A percentile compares a stretch with the other conserved stretches of the same genome.
Conservation (phyloP, 2,329 filamentous ascomycete species). For the Alternaria longipes region DNA sequence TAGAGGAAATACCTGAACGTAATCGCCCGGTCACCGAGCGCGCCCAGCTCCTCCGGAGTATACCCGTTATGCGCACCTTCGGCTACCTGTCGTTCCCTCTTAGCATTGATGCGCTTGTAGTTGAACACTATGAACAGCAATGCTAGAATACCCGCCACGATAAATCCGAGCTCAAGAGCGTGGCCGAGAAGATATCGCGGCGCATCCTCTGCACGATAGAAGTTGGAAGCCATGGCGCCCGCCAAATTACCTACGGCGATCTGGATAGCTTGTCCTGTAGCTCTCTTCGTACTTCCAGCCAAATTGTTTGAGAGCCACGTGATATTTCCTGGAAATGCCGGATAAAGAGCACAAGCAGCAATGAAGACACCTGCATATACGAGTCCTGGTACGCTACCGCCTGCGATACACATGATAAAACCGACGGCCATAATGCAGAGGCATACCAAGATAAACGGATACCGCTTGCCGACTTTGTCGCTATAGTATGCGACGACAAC, state of each 20-base stretch:
- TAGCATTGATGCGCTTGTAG: constrained; percentile 68
- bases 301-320: constrained; percentile 66
- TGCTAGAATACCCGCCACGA: constrained; percentile 57
- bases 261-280: constrained; percentile 60
- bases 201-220: constrained; percentile 66
- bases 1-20: constrained; percentile 70
- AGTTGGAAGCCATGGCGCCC: constrained; percentile 72
- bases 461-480: constrained; percentile 45
- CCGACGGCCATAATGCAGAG: constrained; percentile 47
- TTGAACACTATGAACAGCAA: constrained; percentile 56
- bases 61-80: constrained; percentile 52
- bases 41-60: constrained; percentile 64
- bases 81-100: constrained; percentile 54
- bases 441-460: constrained; percentile 47
- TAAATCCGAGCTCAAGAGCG: constrained; percentile 61
- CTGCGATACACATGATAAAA: constrained; percentile 51
- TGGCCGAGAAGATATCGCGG: constrained; percentile 63
- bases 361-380: constrained; percentile 52
- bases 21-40: constrained; percentile 68
- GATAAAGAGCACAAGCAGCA: constrained; percentile 49
- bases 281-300: constrained; percentile 62
- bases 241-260: constrained; percentile 60
- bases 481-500: constrained; percentile 44
- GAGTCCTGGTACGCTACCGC: constrained; percentile 40
- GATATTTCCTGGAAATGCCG: constrained; percentile 52